Percentiles rank a stretch among this genome's conserved stretches.
phyloP scores from a whole-genome alignment of 1,284 basidiomycete species.

The Megacollybia platyphylla region DNA sequence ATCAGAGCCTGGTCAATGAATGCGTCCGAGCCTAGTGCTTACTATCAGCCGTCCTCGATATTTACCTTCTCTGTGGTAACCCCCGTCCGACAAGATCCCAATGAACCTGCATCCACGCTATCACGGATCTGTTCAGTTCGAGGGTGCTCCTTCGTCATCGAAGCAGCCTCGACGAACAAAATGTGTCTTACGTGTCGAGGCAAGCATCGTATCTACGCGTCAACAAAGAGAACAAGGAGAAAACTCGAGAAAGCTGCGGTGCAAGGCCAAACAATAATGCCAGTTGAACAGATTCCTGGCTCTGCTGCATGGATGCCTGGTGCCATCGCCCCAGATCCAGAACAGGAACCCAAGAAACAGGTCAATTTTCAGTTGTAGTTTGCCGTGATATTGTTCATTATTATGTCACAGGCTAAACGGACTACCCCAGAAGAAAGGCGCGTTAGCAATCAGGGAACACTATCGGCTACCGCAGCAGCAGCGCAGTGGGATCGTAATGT shows the following conservation, averaged over 20 bases:
- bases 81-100: background rate
- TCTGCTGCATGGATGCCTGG: constrained; percentile 15
- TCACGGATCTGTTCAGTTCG: constrained; percentile 20
- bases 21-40: background rate
- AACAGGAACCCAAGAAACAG: background rate
- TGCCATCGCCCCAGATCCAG: background rate
- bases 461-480: background rate
- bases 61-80: background rate
- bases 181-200: constrained; percentile 42
- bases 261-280: constrained; percentile 14
- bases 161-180: constrained; percentile 18
- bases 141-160: constrained; percentile 15
- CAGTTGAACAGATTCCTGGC: constrained; percentile 5
- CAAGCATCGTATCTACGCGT: constrained; percentile 37
- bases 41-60: background rate
- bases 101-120: background rate
- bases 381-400: background rate
- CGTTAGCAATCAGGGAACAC: background rate
- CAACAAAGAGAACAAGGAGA: constrained; percentile 34
- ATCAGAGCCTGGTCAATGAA: too few species aligned
- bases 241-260: constrained; percentile 37
- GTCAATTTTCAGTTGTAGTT: background rate
- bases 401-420: background rate
- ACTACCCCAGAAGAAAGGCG: background rate
- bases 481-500: constrained; percentile 10